Conservation (phyloP, 2,329 filamentous ascomycete genomes). For the Epichloe hybrida region DNA sequence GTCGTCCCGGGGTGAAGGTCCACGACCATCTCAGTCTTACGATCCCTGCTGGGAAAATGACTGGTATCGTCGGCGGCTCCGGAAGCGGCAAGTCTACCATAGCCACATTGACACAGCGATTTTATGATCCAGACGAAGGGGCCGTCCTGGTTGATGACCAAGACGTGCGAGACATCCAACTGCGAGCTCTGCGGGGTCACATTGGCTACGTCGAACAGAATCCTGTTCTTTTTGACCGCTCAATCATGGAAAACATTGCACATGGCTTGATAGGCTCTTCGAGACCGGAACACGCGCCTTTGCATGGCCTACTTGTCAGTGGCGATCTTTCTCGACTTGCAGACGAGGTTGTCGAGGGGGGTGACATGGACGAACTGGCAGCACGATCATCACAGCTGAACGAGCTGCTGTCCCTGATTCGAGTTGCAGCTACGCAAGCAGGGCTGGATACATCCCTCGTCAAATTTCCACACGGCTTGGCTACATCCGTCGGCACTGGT, state of each 20-base stretch:
- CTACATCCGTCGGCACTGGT: slow-evolving; percentile 36
- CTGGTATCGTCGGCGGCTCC: slow-evolving; percentile 56
- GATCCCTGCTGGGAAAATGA: slow-evolving; percentile 40
- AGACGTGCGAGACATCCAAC: slow-evolving; percentile 38
- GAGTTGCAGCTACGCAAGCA: neutral
- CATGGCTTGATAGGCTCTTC: slow-evolving; percentile 24
- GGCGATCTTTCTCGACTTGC: neutral
- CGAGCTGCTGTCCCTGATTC: neutral
- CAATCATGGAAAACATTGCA: slow-evolving; percentile 37
- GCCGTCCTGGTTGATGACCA: slow-evolving; percentile 23
- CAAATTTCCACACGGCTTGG: neutral
- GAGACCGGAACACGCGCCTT: slow-evolving; percentile 30
- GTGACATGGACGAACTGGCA: neutral
- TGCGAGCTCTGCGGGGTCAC: slow-evolving; percentile 40
- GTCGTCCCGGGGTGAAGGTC: slow-evolving; percentile 39
- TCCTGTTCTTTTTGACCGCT: slow-evolving; percentile 46
- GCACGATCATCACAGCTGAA: neutral
- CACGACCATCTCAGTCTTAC: slow-evolving; percentile 30
- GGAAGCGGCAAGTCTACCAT: slow-evolving; percentile 59
- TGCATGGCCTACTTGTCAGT: slow-evolving; percentile 14
- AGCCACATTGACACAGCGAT: slow-evolving; percentile 50
- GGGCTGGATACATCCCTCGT: neutral
- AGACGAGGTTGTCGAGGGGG: neutral
- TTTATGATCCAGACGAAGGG: slow-evolving; percentile 40
- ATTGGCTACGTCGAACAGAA: slow-evolving; percentile 51